These are phyloP conservation scores for Osmozyma mogii DNA, from an alignment of 805 yeast genomes.

Conservation along the genomic window DNA sequence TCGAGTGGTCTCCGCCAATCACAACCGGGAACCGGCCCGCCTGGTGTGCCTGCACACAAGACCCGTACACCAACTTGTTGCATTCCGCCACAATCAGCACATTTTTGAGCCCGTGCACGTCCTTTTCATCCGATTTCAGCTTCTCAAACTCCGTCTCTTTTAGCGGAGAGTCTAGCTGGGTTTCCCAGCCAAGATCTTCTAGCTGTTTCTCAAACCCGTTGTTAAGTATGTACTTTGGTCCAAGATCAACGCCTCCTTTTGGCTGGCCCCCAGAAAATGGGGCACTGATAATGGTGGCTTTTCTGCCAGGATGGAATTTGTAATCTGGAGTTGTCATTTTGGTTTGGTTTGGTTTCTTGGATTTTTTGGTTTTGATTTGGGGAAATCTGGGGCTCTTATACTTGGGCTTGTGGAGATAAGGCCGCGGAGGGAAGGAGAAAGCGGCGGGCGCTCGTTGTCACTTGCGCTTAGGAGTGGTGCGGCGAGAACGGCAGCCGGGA, in stretches of 20 bases:
- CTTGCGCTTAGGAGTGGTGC: slow-evolving; percentile 6
- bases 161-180: slow-evolving; percentile 47
- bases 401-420: slow-evolving; percentile 1
- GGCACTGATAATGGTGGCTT: slow-evolving; percentile 69
- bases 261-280: slow-evolving; percentile 97
- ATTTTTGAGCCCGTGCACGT: slow-evolving; percentile 53
- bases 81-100: slow-evolving; percentile 73
- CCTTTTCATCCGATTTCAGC: slow-evolving; percentile 37
- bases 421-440: slow-evolving; percentile 4
- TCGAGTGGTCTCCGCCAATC: slow-evolving; percentile 94
- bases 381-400: background rate
- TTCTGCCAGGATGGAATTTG: slow-evolving; percentile 46
- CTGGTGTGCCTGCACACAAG: slow-evolving; percentile 46
- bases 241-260: slow-evolving; percentile 86
- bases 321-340: slow-evolving; percentile 18
- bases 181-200: slow-evolving; percentile 65
- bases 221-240: slow-evolving; percentile 75
- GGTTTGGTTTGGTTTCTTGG: background rate
- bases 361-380: background rate
- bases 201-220: slow-evolving; percentile 64
- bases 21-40: slow-evolving; percentile 61
- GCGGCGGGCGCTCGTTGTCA: slow-evolving; percentile 5
- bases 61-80: slow-evolving; percentile 51
- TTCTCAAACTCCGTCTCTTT: slow-evolving; percentile 37
- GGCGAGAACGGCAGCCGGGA: no score